phyloP scores from a whole-genome alignment of 2,329 filamentous ascomycete species.

The Aspergillus alliaceus region DNA sequence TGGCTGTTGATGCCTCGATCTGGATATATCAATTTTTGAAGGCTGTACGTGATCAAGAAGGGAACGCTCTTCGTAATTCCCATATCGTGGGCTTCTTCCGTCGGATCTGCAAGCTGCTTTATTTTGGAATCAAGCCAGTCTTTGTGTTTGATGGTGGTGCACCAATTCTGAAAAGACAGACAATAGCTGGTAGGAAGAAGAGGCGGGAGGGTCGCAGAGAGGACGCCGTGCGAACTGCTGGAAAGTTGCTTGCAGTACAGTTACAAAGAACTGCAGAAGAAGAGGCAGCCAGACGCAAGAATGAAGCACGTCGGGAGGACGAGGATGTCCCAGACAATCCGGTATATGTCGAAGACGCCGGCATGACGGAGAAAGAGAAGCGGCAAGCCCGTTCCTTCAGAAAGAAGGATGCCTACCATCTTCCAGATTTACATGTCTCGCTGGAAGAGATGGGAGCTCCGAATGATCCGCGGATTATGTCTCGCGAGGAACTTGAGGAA shows the following conservation, averaged over 20 bases:
- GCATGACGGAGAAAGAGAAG: constrained; percentile 76
- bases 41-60: constrained; percentile 96
- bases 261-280: constrained; percentile 90
- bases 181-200: constrained; percentile 74
- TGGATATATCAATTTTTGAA: constrained; percentile 99
- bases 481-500: constrained; percentile 85
- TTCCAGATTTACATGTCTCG: constrained; percentile 77
- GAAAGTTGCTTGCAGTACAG: constrained; percentile 87
- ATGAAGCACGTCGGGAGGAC: constrained; percentile 46
- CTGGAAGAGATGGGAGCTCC: constrained; percentile 84
- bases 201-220: constrained; percentile 85
- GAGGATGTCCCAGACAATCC: constrained; percentile 72
- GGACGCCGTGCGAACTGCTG: constrained; percentile 88
- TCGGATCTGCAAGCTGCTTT: constrained; percentile 94
- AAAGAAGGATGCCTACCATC: constrained; percentile 92
- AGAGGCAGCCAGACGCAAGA: constrained; percentile 67
- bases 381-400: constrained; percentile 73
- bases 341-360: constrained; percentile 87
- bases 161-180: constrained; percentile 85
- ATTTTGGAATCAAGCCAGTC: constrained; percentile 92
- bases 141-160: constrained; percentile 98
- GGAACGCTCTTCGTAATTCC: constrained; percentile 91
- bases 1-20: constrained; percentile 96
- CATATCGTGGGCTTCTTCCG: constrained; percentile 98
- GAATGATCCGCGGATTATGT: constrained; percentile 96